Percentiles rank a stretch among this genome's conserved stretches.
phyloP scores from a whole-genome alignment of 2,329 filamentous ascomycete genomes.

The Spiromastix sp. region DNA sequence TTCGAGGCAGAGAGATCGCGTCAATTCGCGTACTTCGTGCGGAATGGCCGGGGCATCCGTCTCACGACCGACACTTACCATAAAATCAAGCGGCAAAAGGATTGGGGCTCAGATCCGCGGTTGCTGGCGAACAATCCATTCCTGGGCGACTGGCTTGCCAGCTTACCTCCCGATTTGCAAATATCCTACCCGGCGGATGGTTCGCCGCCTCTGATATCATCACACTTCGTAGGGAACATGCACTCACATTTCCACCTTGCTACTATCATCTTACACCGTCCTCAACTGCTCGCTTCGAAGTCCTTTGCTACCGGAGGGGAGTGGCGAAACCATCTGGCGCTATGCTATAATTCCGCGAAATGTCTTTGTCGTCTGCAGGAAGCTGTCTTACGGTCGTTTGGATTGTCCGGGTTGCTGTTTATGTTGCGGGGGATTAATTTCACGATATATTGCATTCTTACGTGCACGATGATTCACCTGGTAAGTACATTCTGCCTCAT shows the following conservation, averaged over 20 bases:
- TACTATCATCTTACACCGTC: conserved; percentile 77
- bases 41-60: conserved; percentile 67
- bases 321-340: conserved; percentile 81
- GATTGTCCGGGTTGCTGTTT: conserved; percentile 69
- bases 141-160: conserved; percentile 65
- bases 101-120: conserved; percentile 79
- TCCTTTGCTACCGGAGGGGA: conserved; percentile 58
- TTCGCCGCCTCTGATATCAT: conserved; percentile 72
- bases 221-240: conserved; percentile 79
- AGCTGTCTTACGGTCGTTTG: conserved; percentile 64
- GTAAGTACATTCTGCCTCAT: conserved; percentile 45
- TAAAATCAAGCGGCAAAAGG: conserved; percentile 62
- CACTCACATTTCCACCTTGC: conserved; percentile 81
- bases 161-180: conserved; percentile 67
- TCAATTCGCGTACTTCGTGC: conserved; percentile 72
- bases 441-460: conserved; percentile 83
- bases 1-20: conserved; percentile 68
- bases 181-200: conserved; percentile 69
- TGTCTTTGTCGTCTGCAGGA: conserved; percentile 79
- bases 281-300: conserved; percentile 70
- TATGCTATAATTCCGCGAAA: conserved; percentile 78
- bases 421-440: conserved; percentile 95
- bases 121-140: conserved; percentile 69
- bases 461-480: conserved; percentile 85
- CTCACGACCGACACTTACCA: conserved; percentile 66